phyloP scores from a whole-genome alignment of 768 basidiomycete genomes.

The Hygrocybe coccinea region DNA sequence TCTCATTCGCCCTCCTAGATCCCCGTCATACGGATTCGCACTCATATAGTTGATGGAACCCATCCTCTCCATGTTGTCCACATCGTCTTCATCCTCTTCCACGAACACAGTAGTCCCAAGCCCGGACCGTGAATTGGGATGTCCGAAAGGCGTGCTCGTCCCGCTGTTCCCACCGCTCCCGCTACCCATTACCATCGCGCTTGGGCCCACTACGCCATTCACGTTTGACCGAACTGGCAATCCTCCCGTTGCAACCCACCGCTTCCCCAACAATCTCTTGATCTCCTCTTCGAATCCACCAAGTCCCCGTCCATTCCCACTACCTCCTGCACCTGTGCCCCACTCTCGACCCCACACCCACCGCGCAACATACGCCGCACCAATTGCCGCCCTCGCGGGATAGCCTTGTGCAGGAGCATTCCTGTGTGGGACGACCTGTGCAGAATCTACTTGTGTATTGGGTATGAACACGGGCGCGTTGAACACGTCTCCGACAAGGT shows the following conservation, averaged over 20 bases:
- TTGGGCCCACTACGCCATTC: slow-evolving; percentile 35
- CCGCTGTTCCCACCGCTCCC: slow-evolving; percentile 58
- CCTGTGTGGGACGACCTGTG: slow-evolving; percentile 64
- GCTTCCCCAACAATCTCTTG: slow-evolving; percentile 60
- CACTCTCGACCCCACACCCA: slow-evolving; percentile 81
- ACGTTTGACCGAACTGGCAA: slow-evolving; percentile 56
- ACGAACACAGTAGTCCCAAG: slow-evolving; percentile 46
- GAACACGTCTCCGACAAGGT: slow-evolving; percentile 77
- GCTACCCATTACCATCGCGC: slow-evolving; percentile 16
- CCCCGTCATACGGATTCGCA: slow-evolving; percentile 5
- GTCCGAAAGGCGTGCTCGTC: slow-evolving; percentile 61
- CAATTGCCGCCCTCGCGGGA: slow-evolving; percentile 65
- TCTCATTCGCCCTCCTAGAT: slow-evolving; percentile 35
- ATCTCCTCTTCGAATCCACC: slow-evolving; percentile 80
- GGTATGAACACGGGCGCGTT: slow-evolving; percentile 78
- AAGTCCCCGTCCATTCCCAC: slow-evolving; percentile 31
- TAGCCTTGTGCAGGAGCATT: slow-evolving; percentile 69
- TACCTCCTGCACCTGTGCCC: slow-evolving; percentile 29
- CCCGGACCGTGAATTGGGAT: slow-evolving; percentile 47
- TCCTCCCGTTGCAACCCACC: slow-evolving; percentile 68
- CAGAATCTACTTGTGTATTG: slow-evolving; percentile 69
- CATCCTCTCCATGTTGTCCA: slow-evolving; percentile 50
- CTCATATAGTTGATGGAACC: slow-evolving; percentile 11
- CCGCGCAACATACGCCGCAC: slow-evolving; percentile 72
- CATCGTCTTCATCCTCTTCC: slow-evolving; percentile 77